Base-by-base conservation (phyloP, 2,329 filamentous ascomycete species). In the Beauveria varroae region DNA sequence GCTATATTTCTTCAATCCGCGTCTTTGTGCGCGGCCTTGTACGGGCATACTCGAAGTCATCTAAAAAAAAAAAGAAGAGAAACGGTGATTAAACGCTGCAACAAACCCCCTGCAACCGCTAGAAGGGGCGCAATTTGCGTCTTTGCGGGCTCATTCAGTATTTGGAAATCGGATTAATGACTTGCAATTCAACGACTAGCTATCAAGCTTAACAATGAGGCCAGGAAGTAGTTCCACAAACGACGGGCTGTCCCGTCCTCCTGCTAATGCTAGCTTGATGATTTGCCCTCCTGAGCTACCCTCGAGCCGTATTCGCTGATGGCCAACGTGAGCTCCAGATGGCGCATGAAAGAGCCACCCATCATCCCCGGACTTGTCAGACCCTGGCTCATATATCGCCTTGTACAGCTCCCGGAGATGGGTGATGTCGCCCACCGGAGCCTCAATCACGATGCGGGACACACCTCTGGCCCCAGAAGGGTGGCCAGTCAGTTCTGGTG, bases 401-500 rank as follows among this genome's bases (percentile, higher is more conserved):
- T 67, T 67, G 49, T 73, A 72, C 5, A 71, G 65, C 1, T 57
- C 61, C 14, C 63, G 63, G 1, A 71, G 66, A 0, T 53, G 57
- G 7, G 63, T 5, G 1, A 67, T 12, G 0, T 70, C 63, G 6
- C 66, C 64, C 34, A 66, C 61, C 0, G 68, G 64, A 1, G 78
- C 69, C 1, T 72, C 65, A 1, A 83, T 63, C 1, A 71, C 68
- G 5, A 86, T 68, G 3, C 72, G 69, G 1, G 76, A 76, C 16
- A 86, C 74, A 0, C 86, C 85, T 16, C 77, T 66, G 0, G 77
- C 82, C 0, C 78, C 79, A 7, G 74, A 81, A 0, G 81, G 74
- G 71, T 88, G 86, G 14, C 67, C 71, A 3, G 70, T 71, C 18
- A 69, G 65, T 16, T 63, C 62, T 24, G 6, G 64, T 24, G 65